Base-by-base conservation (phyloP, 73 alveolate genomes). In the Uronychia setigera region DNA sequence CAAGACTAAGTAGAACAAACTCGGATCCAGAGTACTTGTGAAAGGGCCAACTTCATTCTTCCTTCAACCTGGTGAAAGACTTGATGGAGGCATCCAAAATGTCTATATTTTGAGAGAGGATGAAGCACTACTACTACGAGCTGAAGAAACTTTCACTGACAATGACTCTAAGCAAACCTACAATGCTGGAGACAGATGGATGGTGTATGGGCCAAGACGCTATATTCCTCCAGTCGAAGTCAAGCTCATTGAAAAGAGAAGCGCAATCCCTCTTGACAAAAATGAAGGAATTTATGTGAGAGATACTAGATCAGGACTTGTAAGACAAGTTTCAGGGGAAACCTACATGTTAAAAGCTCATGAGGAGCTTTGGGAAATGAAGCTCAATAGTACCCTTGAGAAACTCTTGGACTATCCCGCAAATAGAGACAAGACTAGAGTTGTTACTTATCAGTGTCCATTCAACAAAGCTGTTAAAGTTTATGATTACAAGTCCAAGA, bases 241-340 rank as follows among this genome's bases (percentile, higher is more conserved):
- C 0, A 90, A 60, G 33, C 92, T 94, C 74, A 59, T 94, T 31
- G 94, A 92, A 34, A 67, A 83, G 82, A 89, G 98, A 90, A 59
- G 74, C 67, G 86, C 92, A 33, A 94, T 94, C 58, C 96, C 98
- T 29, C 81, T 94, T 28, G 97, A 94, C 83, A 83, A 76, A 29
- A 94, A 94, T 80, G 98, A 94, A 90, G 98, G 98, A 1, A 93
- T 94, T 34, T 94, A 94, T 78, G 97, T 94, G 33, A 94, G 98
- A 83, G 98, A 94, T 76, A 90, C 85, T 82, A 59, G 94, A 59
- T 83, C 92, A 1, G 98, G 98, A 35, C 76, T 90, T 33, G 91
- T 94, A 59, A 89, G 98, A 87, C 74, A 93, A 27, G 93, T 85
- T 29, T 80, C 82, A 31, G 98, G 98, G 0, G 86, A 90, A 78